These are phyloP conservation scores for Sedum album DNA, from an alignment of 164 flowering plant species.

Conservation along the genomic window DNA sequence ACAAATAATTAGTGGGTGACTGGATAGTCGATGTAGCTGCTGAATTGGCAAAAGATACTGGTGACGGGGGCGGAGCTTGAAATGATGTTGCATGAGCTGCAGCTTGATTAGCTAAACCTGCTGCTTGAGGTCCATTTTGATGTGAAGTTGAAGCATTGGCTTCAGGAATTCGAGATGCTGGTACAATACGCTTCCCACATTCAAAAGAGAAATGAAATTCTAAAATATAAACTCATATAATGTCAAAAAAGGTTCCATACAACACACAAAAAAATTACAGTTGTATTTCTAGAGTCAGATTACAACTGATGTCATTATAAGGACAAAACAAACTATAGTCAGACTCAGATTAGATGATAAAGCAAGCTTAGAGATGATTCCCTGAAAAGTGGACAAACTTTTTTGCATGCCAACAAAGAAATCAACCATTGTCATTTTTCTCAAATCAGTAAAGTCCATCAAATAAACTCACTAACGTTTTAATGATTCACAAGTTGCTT, in stretches of 20 bases:
- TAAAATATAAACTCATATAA: neutral
- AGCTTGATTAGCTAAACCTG: slow-evolving; percentile 42
- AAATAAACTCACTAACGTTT: no score
- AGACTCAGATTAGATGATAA: no score
- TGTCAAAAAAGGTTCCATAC: neutral
- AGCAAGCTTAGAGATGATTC: no score
- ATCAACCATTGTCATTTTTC: no score
- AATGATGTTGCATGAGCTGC: slow-evolving; percentile 54
- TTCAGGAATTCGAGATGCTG: slow-evolving; percentile 77
- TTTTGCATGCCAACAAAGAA: no score
- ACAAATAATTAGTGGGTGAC: slow-evolving; percentile 72
- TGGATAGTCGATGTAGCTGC: slow-evolving; percentile 84
- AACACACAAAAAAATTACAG: neutral
- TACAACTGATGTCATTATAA: neutral
- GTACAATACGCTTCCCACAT: slow-evolving; percentile 72
- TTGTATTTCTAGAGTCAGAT: neutral
- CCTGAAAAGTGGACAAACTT: no score
- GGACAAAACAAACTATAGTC: neutral
- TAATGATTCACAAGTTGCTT: no score
- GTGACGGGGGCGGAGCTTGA: slow-evolving; percentile 17
- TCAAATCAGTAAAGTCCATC: no score
- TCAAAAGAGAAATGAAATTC: slow-evolving; percentile 12
- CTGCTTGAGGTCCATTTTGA: slow-evolving; percentile 62
- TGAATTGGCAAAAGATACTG: slow-evolving; percentile 87
- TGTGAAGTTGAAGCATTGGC: slow-evolving; percentile 49